A percentile compares a stretch with the other conserved stretches of the same genome.
phyloP scores from a whole-genome alignment of 306 rosid genomes.

The Trifolium repens region DNA sequence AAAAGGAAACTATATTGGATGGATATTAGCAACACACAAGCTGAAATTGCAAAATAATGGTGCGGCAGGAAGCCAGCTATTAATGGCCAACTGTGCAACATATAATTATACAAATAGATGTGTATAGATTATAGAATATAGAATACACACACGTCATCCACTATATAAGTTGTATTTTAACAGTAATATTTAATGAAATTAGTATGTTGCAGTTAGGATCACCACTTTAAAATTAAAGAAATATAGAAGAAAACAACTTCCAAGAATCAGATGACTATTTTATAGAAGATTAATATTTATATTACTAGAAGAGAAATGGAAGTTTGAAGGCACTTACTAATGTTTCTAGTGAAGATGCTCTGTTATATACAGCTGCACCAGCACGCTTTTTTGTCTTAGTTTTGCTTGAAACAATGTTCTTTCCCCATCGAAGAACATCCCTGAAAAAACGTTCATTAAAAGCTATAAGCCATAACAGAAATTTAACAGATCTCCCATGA shows the following conservation, averaged over 20 bases:
- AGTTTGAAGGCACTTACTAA: constrained; percentile 61
- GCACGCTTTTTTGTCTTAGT: constrained; percentile 88
- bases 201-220: background rate
- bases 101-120: background rate
- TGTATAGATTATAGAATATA: background rate
- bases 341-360: constrained; percentile 96
- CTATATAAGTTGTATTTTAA: constrained; percentile 3
- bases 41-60: constrained; percentile 31
- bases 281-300: constrained; percentile 6
- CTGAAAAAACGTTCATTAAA: constrained; percentile 53
- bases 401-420: constrained; percentile 74
- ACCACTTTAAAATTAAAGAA: constrained; percentile 24
- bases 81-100: constrained; percentile 4
- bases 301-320: constrained; percentile 26
- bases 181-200: constrained; percentile 2
- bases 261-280: constrained; percentile 24
- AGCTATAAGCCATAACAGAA: constrained; percentile 24
- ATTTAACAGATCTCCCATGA: constrained; percentile 2
- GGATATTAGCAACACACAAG: constrained; percentile 32
- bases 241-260: constrained; percentile 28
- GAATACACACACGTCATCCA: background rate
- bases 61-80: constrained; percentile 5
- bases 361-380: constrained; percentile 80
- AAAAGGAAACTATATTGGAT: constrained; percentile 24
- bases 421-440: constrained; percentile 95